Conservation (phyloP, 768 basidiomycete species). For the Suillus americanus region DNA sequence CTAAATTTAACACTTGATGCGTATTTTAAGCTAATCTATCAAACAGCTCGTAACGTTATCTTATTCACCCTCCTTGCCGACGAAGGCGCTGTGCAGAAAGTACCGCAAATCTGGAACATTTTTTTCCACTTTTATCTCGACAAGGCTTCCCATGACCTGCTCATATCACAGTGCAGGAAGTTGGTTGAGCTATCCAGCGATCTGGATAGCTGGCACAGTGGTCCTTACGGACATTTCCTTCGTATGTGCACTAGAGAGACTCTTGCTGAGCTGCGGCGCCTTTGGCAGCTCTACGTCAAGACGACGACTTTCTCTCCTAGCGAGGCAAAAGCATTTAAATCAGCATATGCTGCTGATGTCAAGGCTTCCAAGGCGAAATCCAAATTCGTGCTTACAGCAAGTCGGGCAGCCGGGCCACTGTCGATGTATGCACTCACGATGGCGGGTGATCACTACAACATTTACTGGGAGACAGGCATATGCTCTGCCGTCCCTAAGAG, state of each 20-base stretch:
- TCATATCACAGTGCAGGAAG: conserved; percentile 27
- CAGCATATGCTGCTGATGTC: conserved; percentile 19
- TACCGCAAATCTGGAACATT: conserved; percentile 28
- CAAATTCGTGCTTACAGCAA: conserved; percentile 4
- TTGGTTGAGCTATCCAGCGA: conserved; percentile 16
- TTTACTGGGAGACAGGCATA: conserved; percentile 25
- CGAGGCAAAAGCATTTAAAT: conserved; percentile 13
- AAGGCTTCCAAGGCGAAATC: conserved; percentile 8
- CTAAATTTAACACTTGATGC: not conserved
- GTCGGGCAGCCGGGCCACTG: conserved; percentile 30
- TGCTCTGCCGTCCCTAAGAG: conserved; percentile 24
- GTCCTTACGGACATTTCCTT: conserved; percentile 27
- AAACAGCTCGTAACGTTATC: conserved; percentile 27
- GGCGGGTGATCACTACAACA: conserved; percentile 19
- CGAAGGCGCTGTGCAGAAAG: conserved; percentile 14
- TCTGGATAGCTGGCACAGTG: conserved; percentile 22
- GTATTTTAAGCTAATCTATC: not conserved
- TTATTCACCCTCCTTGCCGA: conserved; percentile 29
- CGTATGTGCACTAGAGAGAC: conserved; percentile 23
- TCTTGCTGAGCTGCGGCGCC: conserved; percentile 19
- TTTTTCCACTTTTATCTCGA: conserved; percentile 30
- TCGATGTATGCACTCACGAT: conserved; percentile 9
- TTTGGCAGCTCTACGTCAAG: conserved; percentile 21
- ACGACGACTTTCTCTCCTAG: conserved; percentile 15
- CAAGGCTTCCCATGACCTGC: conserved; percentile 21